These are phyloP conservation scores for Venturiaceae sp. DNA, from an alignment of 2,329 filamentous ascomycete genomes.

Conservation along the genomic window DNA sequence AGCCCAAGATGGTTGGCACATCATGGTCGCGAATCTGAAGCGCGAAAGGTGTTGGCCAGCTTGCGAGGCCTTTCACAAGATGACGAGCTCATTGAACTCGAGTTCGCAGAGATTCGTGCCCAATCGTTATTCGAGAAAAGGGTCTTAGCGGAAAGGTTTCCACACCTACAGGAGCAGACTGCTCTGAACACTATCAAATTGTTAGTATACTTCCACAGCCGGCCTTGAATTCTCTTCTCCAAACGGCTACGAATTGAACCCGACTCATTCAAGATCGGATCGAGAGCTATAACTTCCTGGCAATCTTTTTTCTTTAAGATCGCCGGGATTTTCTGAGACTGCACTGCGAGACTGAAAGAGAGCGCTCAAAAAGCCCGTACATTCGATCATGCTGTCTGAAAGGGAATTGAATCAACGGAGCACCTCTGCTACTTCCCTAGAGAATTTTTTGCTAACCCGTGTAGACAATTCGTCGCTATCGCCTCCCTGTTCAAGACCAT, in stretches of 20 bases:
- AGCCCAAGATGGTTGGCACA: constrained; percentile 68
- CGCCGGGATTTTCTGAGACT: too few species aligned
- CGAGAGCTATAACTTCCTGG: too few species aligned
- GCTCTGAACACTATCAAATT: constrained; percentile 44
- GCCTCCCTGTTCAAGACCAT: constrained; percentile 53
- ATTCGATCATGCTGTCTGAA: neutral
- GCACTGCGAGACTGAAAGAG: too few species aligned
- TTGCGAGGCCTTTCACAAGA: constrained; percentile 53
- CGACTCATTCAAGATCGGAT: too few species aligned
- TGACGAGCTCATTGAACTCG: constrained; percentile 61
- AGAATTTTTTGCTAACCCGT: neutral
- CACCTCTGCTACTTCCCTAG: constrained; percentile 7
- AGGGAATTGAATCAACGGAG: too few species aligned
- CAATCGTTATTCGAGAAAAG: constrained; percentile 70
- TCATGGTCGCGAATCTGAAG: constrained; percentile 59
- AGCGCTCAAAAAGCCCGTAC: too few species aligned
- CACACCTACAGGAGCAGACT: constrained; percentile 50
- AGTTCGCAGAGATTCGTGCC: constrained; percentile 77
- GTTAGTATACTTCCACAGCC: constrained; percentile 9
- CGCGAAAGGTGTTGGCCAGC: constrained; percentile 49
- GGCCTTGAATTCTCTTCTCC: too few species aligned
- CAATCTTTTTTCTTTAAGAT: too few species aligned
- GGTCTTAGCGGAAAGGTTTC: constrained; percentile 57
- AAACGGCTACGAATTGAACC: too few species aligned
- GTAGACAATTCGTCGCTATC: constrained; percentile 60